Percentiles rank a stretch among this genome's conserved stretches.
Conservation (phyloP, 805 yeast genomes). For the Candida patagonica region DNA sequence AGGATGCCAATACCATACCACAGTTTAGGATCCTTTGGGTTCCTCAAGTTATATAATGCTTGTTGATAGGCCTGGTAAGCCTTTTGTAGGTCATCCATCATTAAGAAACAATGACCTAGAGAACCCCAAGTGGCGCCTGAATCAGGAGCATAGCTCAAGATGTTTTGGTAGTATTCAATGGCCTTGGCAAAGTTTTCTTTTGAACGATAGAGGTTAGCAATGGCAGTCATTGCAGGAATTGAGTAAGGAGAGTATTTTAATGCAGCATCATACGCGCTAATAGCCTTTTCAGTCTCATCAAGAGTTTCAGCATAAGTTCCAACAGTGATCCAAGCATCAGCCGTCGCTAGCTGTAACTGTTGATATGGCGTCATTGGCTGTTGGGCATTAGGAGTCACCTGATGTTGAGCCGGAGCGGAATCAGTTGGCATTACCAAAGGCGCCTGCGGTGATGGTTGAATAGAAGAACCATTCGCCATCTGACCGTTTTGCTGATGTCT, state of each 20-base stretch:
- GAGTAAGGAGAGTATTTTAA: conserved; percentile 79
- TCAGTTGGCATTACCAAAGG: neutral
- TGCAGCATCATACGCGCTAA: conserved; percentile 80
- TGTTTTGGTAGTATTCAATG: conserved; percentile 86
- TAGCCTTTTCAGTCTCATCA: conserved; percentile 83
- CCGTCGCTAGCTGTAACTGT: conserved; percentile 29
- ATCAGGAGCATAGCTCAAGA: conserved; percentile 70
- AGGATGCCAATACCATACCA: conserved; percentile 99
- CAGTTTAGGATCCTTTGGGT: conserved; percentile 90
- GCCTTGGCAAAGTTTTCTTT: conserved; percentile 90
- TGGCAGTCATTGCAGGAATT: conserved; percentile 71
- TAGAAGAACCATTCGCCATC: conserved; percentile 3
- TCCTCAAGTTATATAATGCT: conserved; percentile 81
- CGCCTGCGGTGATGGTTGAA: conserved; percentile 1
- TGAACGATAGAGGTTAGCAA: conserved; percentile 82
- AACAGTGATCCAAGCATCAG: conserved; percentile 74
- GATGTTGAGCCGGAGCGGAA: conserved; percentile 4
- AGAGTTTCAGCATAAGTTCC: conserved; percentile 84
- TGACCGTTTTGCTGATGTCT: conserved; percentile 7
- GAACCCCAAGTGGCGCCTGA: conserved; percentile 97
- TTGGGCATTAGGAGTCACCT: conserved; percentile 11
- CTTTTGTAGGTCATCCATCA: conserved; percentile 92
- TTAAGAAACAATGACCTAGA: conserved; percentile 85
- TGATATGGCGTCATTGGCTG: conserved; percentile 20
- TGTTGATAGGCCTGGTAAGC: conserved; percentile 97